These are phyloP conservation scores for Penicillium sp. DNA, from an alignment of 2,329 filamentous ascomycete genomes.

Conservation along the genomic window DNA sequence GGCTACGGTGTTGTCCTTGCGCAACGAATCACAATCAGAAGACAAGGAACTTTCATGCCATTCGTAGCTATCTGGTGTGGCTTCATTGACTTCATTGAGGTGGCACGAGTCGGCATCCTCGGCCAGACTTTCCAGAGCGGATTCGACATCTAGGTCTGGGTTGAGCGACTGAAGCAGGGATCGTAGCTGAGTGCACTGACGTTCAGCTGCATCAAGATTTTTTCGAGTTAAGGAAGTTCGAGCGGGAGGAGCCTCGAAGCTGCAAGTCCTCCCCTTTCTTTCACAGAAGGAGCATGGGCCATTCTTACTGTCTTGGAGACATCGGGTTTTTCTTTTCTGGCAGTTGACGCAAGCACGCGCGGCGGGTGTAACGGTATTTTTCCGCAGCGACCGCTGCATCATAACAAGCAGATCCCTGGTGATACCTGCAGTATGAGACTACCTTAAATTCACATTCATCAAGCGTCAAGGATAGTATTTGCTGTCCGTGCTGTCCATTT, in stretches of 20 bases:
- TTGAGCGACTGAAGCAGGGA: slow-evolving; percentile 6
- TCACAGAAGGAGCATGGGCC: slow-evolving; percentile 7
- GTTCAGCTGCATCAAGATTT: slow-evolving; percentile 9
- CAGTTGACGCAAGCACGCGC: slow-evolving; percentile 7
- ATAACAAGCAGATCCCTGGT: background rate
- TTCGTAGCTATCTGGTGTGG: slow-evolving; percentile 7
- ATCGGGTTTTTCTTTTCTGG: slow-evolving; percentile 9
- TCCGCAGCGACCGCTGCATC: background rate
- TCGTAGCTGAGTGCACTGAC: slow-evolving; percentile 11
- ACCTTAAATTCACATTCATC: background rate
- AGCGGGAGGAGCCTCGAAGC: slow-evolving; percentile 7
- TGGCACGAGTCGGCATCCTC: background rate
- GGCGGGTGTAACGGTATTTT: background rate
- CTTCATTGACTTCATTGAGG: background rate
- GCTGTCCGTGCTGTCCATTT: background rate
- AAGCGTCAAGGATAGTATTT: background rate
- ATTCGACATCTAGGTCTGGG: slow-evolving; percentile 8
- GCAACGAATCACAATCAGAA: background rate
- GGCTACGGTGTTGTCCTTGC: background rate
- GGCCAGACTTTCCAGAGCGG: slow-evolving; percentile 9
- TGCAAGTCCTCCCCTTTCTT: slow-evolving; percentile 6
- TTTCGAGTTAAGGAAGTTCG: slow-evolving; percentile 10
- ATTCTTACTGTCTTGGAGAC: background rate
- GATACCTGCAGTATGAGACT: background rate
- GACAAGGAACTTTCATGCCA: slow-evolving; percentile 10